Base-by-base conservation (phyloP, 2,329 filamentous ascomycete species). In the Aspergillus awamori region DNA sequence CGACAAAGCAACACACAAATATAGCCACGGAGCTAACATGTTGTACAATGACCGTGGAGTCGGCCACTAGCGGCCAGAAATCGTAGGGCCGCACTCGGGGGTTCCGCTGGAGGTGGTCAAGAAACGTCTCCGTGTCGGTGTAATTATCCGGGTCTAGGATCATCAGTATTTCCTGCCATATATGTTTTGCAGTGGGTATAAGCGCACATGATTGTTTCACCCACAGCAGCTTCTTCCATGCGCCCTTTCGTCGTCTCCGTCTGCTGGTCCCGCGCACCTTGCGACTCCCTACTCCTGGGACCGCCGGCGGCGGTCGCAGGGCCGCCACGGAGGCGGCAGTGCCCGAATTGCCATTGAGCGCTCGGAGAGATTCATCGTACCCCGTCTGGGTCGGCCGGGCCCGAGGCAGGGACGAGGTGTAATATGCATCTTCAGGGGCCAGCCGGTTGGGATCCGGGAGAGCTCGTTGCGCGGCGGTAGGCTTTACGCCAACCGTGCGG, bases 141-240 rank as follows among this genome's bases (percentile, higher is more conserved):
- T 98, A 98, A 77, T 99, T 99, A 77, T 99, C 95, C n/a, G 95
- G 93, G 74, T 96, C 92, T 93, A 68, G 36, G 45, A 28, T 22
- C 13, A 10, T 52, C 26, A 60, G 41, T 24, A 43, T n/a, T 36
- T 36, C 30, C 30, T 15, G 24, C 24, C 51, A 62, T 52, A 41
- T 33, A 30, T 17, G 47, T 10, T 41, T 17, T 36, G 53, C 62
- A 33, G 2, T 24, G 13, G 15, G 8, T 11, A 30, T 28, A 43
- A 53, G 78, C 87, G 66, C 81, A 93, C 91, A 97, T 36, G 91
- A 91, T 76, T 98, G 95, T 79, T 96, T 97, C 72, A 99, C 93
- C 95, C 95, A 99, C 58, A 99, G 85, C 66, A 99, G 80, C 81
- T 98, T 98, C 83, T 96, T 96, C 91, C 94, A 98, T 10, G 86